Percentiles rank a stretch among this genome's conserved stretches.
phyloP scores from a whole-genome alignment of 805 yeast species.

The Soucietia sequanensis region DNA sequence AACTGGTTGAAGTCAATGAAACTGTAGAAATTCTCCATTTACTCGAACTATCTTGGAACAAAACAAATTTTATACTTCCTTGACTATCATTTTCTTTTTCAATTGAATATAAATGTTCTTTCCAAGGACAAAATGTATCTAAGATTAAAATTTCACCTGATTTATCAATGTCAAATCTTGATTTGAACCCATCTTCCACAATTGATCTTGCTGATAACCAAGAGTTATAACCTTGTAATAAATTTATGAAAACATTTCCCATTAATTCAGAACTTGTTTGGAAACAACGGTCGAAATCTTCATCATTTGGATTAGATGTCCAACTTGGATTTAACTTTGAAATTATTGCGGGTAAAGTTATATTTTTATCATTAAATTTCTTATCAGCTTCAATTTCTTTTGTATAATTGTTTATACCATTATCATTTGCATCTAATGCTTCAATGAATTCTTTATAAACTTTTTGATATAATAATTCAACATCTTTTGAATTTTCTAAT shows the following conservation, averaged over 20 bases:
- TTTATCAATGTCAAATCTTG: conserved; percentile 58
- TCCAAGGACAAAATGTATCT: conserved; percentile 89
- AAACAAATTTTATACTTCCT: conserved; percentile 67
- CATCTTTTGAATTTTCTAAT: conserved; percentile 32
- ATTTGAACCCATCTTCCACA: conserved; percentile 67
- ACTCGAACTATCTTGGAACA: conserved; percentile 71
- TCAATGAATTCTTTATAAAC: conserved; percentile 87
- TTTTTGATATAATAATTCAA: conserved; percentile 67
- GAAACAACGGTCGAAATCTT: conserved; percentile 65
- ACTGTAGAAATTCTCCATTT: conserved; percentile 92
- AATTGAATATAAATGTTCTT: conserved; percentile 77
- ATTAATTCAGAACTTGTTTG: conserved; percentile 71
- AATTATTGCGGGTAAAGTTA: conserved; percentile 76
- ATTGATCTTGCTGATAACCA: conserved; percentile 89
- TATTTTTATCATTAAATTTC: conserved; percentile 67
- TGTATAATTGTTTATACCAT: conserved; percentile 75
- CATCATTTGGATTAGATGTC: conserved; percentile 68
- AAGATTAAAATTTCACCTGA: conserved; percentile 76
- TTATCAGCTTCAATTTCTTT: conserved; percentile 54
- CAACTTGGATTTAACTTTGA: conserved; percentile 82
- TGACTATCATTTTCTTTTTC: conserved; percentile 59
- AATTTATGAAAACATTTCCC: conserved; percentile 74
- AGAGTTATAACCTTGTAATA: conserved; percentile 64
- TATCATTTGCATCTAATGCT: conserved; percentile 93
- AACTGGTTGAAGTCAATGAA: conserved; percentile 73